Evolutionary conservation across 2,329 filamentous ascomycete genomes (phyloP), one percentile per base, ranked within the genome.

Genomic region (Lecanicillium sp.): DNA sequence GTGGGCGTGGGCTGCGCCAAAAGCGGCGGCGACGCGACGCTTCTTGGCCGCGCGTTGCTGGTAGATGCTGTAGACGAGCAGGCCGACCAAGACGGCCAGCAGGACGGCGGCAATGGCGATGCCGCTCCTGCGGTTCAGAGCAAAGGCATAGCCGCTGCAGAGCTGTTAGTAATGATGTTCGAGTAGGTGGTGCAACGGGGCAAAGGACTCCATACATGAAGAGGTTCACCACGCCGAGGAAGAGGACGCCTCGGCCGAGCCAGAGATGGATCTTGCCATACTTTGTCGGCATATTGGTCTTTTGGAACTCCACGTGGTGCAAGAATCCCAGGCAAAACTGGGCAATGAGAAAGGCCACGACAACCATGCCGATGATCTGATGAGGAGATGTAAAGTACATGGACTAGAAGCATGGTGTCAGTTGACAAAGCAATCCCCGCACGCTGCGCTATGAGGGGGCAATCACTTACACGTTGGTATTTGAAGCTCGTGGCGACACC

Each of bases 311-410:
- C 33, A 65, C 60, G 48, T 80, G 77, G 46, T 79, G 72, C 40
- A 77, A 46, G 44, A 72, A 62, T 19, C 77, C 77, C 12, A 81
- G 53, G 2, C 60, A 54, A 43, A 77, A 69, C 48, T 80, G 74
- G 5, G 51, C 59, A 13, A 81, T 53, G 37, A 79, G 56, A 36
- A 71, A 64, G 31, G 66, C 56, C 33, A 75, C 60, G 29, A 78
- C 58, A 13, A 79, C 51, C 41, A 77, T 62, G 8, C 78, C 78
- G 41, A 82, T 58, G 36, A 81, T 62, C 49, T 81, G 77, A 49
- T 81, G 78, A 8, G 65, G 57, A 1, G 66, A 65, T 32, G 64
- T 65, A 55, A 77, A 74, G 9, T 59, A 57, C 36, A 67, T 71
- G 14, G 74, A 73, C 71, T 77, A 28, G 8, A 17, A 30, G 17